These are phyloP conservation scores for Symbiodinium pilosum DNA, from an alignment of 73 alveolate genomes.

Conservation along the genomic window DNA sequence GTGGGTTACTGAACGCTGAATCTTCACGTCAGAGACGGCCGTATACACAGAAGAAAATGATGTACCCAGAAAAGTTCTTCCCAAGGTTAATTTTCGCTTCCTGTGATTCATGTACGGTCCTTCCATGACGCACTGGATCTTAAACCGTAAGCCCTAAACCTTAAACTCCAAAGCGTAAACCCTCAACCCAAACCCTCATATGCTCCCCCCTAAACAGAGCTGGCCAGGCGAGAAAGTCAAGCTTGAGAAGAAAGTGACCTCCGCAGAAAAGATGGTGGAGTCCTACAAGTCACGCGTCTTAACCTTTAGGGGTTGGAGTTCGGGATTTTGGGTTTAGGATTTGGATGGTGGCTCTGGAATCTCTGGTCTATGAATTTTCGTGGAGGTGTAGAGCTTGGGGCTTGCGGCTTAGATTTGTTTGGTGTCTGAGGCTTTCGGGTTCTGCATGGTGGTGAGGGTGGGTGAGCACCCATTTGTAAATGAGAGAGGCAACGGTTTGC, in stretches of 20 bases:
- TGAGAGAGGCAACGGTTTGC: no score
- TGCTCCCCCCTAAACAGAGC: background rate
- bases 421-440: no score
- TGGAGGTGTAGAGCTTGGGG: no score
- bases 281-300: conserved; percentile 18
- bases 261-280: conserved; percentile 84
- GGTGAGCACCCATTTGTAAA: background rate
- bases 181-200: background rate
- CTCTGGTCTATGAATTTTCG: no score
- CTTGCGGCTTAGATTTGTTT: no score
- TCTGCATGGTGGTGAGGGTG: background rate
- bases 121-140: no score
- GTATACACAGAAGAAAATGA: no score
- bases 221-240: conserved; percentile 63
- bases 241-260: conserved; percentile 69
- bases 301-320: background rate
- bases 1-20: no score
- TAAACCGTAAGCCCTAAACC: background rate
- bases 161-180: background rate
- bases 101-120: no score
- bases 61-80: no score
- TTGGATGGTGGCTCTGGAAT: background rate
- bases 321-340: background rate
- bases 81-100: no score
- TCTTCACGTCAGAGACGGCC: no score